These are phyloP conservation scores for Spathaspora gorwiae DNA, from an alignment of 805 yeast species.

Conservation along the genomic window DNA sequence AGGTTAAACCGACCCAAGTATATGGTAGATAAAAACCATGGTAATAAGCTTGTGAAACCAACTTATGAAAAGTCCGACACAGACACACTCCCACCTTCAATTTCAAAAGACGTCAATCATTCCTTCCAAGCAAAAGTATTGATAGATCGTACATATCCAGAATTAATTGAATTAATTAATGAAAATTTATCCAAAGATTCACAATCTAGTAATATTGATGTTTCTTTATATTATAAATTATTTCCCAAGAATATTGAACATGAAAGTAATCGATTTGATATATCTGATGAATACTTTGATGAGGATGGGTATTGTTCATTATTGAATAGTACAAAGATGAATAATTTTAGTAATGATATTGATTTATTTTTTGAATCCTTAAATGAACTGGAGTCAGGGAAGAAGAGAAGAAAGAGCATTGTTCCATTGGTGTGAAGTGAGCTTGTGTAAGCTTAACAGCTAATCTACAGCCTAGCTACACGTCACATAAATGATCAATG, in stretches of 20 bases:
- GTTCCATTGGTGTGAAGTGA: no score
- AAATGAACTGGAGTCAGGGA: neutral
- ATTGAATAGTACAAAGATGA: neutral
- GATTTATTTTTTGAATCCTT: slow-evolving; percentile 20
- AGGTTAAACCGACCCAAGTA: slow-evolving; percentile 1
- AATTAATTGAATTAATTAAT: slow-evolving; percentile 15
- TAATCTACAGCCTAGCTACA: no score
- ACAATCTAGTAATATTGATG: slow-evolving; percentile 14
- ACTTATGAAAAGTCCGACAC: neutral
- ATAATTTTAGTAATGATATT: slow-evolving; percentile 12
- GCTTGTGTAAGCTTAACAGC: no score
- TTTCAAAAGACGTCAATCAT: slow-evolving; percentile 1
- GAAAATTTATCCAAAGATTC: slow-evolving; percentile 7
- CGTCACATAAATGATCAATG: slow-evolving; percentile 14
- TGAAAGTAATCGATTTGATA: slow-evolving; percentile 16
- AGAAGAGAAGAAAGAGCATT: no score
- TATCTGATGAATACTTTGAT: slow-evolving; percentile 8
- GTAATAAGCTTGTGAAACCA: neutral
- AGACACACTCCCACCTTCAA: neutral
- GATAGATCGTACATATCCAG: slow-evolving; percentile 14
- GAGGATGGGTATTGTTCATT: neutral
- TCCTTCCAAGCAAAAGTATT: slow-evolving; percentile 15
- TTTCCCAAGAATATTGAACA: slow-evolving; percentile 21
- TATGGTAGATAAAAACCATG: neutral
- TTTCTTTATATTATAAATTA: slow-evolving; percentile 18